Evolutionary conservation across 306 rosid species (phyloP).

Genomic region (Cucumis cinereus): DNA sequence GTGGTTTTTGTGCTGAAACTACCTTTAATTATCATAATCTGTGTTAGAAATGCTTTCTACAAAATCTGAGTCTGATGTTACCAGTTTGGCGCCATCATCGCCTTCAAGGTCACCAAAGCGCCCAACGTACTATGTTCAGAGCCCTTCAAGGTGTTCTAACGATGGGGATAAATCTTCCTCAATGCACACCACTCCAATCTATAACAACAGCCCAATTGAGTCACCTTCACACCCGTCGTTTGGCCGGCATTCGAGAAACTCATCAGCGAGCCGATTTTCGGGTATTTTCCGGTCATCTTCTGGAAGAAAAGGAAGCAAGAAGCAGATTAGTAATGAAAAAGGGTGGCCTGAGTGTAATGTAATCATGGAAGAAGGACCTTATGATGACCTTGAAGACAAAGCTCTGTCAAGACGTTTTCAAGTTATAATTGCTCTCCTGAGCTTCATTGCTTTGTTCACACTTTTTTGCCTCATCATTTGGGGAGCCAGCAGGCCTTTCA

Average conservation of each 20-base stretch:
- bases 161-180: conserved; percentile 92
- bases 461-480: conserved; percentile 82
- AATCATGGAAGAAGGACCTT: conserved; percentile 80
- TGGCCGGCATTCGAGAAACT: conserved; percentile 89
- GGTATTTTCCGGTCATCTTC: conserved; percentile 92
- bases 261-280: conserved; percentile 70
- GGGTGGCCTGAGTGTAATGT: conserved; percentile 99
- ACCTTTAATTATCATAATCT: not conserved
- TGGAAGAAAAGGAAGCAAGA: conserved; percentile 51
- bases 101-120: conserved; percentile 91
- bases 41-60: conserved; percentile 33
- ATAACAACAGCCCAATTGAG: conserved; percentile 84
- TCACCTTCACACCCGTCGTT: conserved; percentile 93
- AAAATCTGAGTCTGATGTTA: conserved; percentile 80
- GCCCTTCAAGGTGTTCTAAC: conserved; percentile 87
- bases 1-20: not conserved
- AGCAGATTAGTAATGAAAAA: conserved; percentile 52
- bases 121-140: conserved; percentile 69
- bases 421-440: conserved; percentile 45
- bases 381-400: conserved; percentile 53
- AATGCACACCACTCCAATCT: conserved; percentile 79
- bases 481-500: conserved; percentile 87
- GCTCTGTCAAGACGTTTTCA: conserved; percentile 45
- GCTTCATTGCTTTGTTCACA: conserved; percentile 53
- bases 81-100: conserved; percentile 85